These are phyloP conservation scores for Cryptococcus sp. DNA, from an alignment of 1,284 basidiomycete genomes.

Conservation along the genomic window DNA sequence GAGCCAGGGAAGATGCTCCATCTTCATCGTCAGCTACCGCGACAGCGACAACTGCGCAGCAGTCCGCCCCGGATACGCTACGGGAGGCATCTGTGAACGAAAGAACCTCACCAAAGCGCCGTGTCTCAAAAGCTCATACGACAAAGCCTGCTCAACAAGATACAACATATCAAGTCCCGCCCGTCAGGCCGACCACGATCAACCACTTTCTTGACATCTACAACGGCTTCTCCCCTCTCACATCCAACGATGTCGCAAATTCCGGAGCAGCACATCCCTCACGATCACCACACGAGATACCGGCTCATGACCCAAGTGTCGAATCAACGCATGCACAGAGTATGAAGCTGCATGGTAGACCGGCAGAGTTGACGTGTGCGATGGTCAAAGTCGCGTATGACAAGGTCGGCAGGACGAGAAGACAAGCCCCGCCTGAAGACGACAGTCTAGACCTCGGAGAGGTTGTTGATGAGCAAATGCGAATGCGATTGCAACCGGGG, in stretches of 20 bases:
- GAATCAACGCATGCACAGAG: conserved; percentile 19
- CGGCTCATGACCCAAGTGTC: conserved; percentile 3
- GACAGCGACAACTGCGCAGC: background rate
- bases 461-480: conserved; percentile 27
- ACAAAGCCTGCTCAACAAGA: background rate
- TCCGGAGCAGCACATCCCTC: background rate
- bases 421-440: conserved; percentile 15
- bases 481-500: conserved; percentile 31
- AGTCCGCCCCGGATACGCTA: background rate
- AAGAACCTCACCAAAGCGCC: conserved; percentile 5
- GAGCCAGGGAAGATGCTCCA: conserved; percentile 15
- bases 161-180: background rate
- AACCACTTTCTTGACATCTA: conserved; percentile 40
- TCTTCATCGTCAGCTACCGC: background rate
- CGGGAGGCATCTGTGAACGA: background rate
- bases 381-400: conserved; percentile 44
- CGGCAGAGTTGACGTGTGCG: conserved; percentile 37
- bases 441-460: conserved; percentile 35
- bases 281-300: background rate
- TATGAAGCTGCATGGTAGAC: conserved; percentile 43
- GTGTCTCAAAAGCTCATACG: conserved; percentile 1
- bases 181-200: conserved; percentile 2
- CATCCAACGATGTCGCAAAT: conserved; percentile 3
- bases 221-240: conserved; percentile 22
- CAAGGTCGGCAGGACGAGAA: conserved; percentile 19